A percentile compares a stretch with the other conserved stretches of the same genome.
These are phyloP conservation scores for Pyronema omphalodes DNA, from an alignment of 495 filamentous ascomycete genomes.

Conservation along the genomic window DNA sequence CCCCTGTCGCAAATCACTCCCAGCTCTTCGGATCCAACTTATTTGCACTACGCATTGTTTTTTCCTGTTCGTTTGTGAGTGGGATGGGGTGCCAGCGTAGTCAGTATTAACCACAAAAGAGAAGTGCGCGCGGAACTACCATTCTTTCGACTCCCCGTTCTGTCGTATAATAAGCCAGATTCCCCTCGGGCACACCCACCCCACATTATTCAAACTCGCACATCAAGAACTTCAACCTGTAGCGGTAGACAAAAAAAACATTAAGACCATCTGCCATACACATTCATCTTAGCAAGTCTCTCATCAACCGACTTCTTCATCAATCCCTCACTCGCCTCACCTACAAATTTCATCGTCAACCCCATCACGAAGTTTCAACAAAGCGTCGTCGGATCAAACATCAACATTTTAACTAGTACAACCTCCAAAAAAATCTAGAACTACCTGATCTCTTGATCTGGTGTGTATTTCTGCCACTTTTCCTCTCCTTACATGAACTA, in stretches of 20 bases:
- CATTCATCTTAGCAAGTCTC: no score
- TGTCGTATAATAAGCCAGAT: background rate
- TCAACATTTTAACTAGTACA: background rate
- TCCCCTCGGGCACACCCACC: background rate
- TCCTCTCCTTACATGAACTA: background rate
- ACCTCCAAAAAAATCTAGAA: background rate
- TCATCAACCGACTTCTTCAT: no score
- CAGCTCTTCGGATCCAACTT: constrained; percentile 2
- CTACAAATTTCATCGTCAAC: no score
- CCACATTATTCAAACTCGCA: no score
- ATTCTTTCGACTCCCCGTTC: background rate
- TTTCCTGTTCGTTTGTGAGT: constrained; percentile 2
- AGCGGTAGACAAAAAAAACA: no score
- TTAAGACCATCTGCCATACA: no score
- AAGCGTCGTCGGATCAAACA: background rate
- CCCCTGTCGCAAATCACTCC: constrained; percentile 4
- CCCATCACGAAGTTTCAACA: background rate
- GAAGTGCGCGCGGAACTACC: background rate
- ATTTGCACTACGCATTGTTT: background rate
- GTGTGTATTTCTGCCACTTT: background rate
- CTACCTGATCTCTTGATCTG: background rate
- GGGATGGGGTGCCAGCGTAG: background rate
- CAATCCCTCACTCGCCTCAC: no score
- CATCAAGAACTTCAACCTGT: no score
- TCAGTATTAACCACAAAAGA: background rate